Base-by-base conservation (phyloP, 352 stramenopile species). In the Hyaloperonospora brassicae region DNA sequence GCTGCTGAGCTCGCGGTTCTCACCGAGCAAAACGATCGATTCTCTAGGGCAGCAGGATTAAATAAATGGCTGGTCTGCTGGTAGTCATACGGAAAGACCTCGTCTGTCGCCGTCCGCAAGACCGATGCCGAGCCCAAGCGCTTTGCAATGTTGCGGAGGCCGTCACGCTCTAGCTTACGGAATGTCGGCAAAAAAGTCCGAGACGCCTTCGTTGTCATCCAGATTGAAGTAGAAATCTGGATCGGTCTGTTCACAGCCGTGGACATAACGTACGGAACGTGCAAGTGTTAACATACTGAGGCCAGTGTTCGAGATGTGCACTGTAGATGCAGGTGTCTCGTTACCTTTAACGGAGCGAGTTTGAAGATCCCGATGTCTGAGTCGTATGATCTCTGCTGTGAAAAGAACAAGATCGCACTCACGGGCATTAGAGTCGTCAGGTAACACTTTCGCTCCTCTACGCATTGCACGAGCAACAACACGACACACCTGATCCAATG, bases 161-260 rank as follows among this genome's bases (percentile, higher is more conserved):
- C 39, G 42, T 36, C 44, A 47, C 42, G 24, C 42, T 30, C 27
- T 42, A 22, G 14, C 14, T 66, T 81, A 90, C 13, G 79, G 68
- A 52, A 81, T 87, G 44, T 89, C 78, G 21, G 81, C 62, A 59
- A 94, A 94, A 54, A 94, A 94, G 55, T 94, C 84, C 38, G 82
- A 92, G 38, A 92, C 90, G 41, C 84, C 82, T 73, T 92, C 84
- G 47, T 62, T 89, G 47, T 92, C 82, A 52, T 92, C 82, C 34
- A 94, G 62, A 53, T 92, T 94, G 63, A 94, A 94, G 64, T 78
- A 89, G 50, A 94, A 94, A 64, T 94, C 84, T 34, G 84, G 84
- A 67, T 94, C 84, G 47, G 82, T 79, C 79, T 90, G 56, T 31
- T 52, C 24, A 62, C 34, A 47, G n/a, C 21, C 3, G 42, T 22